These are phyloP conservation scores for Irpex lacteus DNA, from an alignment of 1,284 basidiomycete genomes.

Conservation along the genomic window DNA sequence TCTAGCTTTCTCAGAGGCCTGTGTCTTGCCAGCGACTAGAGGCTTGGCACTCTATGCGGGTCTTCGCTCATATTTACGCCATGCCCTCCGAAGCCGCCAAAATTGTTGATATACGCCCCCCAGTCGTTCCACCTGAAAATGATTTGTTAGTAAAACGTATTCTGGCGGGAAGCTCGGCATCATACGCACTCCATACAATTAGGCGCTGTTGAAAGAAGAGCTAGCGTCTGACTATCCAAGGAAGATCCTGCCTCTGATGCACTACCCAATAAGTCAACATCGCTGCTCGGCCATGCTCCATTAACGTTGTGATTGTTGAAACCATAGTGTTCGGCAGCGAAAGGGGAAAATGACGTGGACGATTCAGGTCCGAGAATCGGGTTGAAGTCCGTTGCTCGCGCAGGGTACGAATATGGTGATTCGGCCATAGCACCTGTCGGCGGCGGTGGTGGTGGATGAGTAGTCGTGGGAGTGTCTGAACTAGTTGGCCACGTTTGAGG, in stretches of 20 bases:
- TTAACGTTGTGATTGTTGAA: not conserved
- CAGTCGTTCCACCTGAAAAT: slow-evolving; percentile 9
- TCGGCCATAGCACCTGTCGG: not conserved
- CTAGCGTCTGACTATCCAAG: slow-evolving; percentile 6
- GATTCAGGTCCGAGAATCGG: not conserved
- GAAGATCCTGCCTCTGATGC: not conserved
- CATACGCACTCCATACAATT: slow-evolving; percentile 5
- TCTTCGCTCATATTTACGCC: not conserved
- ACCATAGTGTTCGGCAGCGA: not conserved
- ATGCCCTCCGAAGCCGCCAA: slow-evolving; percentile 5
- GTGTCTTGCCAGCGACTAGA: not conserved
- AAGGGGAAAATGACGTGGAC: not conserved
- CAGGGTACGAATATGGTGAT: not conserved
- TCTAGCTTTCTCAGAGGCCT: not conserved
- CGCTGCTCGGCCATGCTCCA: not conserved
- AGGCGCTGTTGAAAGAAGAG: slow-evolving; percentile 9
- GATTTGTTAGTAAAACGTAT: not conserved
- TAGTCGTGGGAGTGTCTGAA: not conserved
- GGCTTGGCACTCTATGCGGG: not conserved
- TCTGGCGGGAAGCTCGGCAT: not conserved
- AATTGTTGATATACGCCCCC: slow-evolving; percentile 7
- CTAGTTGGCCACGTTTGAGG: not conserved
- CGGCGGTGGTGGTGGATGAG: not conserved
- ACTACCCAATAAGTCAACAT: not conserved
- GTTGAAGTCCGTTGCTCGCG: not conserved